phyloP scores from a whole-genome alignment of 306 rosid species.

The Crotalaria pallida region DNA sequence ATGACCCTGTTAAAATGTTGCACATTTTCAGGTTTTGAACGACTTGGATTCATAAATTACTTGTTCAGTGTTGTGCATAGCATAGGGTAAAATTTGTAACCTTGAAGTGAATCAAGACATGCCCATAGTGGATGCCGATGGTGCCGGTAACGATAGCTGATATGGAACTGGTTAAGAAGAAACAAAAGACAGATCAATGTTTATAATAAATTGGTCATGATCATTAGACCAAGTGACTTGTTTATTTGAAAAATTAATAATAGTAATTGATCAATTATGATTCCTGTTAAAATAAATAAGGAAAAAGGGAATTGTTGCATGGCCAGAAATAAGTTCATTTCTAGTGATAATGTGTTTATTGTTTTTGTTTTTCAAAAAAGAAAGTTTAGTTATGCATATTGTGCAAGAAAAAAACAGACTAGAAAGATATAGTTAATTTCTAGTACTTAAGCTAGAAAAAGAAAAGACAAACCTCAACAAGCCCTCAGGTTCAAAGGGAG shows the following conservation, averaged over 20 bases:
- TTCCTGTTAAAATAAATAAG: no score
- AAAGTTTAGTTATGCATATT: no score
- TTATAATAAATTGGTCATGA: neutral
- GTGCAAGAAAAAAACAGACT: no score
- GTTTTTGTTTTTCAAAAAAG: no score
- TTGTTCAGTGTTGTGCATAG: neutral
- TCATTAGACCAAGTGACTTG: neutral
- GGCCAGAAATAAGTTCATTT: no score
- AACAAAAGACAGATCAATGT: neutral
- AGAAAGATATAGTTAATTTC: neutral
- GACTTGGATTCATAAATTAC: neutral
- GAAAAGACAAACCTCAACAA: constrained; percentile 40
- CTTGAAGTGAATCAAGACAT: constrained; percentile 69
- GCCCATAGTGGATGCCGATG: constrained; percentile 73
- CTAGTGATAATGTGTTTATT: no score
- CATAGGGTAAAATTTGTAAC: constrained; percentile 19
- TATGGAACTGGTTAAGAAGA: constrained; percentile 39
- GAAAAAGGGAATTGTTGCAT: no score
- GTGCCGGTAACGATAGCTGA: constrained; percentile 61
- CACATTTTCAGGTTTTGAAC: neutral
- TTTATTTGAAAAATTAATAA: neutral
- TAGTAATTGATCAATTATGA: neutral
- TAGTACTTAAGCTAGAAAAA: neutral
- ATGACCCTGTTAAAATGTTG: constrained; percentile 39
- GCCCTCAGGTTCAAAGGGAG: constrained; percentile 77